Conservation (phyloP, 768 basidiomycete species). For the Tephrocybe sp. region DNA sequence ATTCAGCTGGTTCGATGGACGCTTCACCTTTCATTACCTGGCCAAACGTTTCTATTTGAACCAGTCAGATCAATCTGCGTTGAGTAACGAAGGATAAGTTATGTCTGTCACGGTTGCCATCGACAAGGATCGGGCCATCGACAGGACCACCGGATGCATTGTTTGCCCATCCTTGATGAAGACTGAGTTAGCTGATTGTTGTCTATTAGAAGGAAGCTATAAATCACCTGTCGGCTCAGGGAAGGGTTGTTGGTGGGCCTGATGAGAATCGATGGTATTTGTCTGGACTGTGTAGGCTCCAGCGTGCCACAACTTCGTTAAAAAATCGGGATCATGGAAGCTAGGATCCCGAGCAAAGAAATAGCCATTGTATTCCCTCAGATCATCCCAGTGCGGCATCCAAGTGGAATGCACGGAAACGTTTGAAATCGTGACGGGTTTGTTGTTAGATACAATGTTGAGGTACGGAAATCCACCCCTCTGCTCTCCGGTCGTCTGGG, state of each 20-base stretch:
- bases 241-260: slow-evolving; percentile 32
- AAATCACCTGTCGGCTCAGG: slow-evolving; percentile 19
- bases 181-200: neutral
- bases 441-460: slow-evolving; percentile 39
- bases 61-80: neutral
- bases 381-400: slow-evolving; percentile 46
- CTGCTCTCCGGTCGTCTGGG: slow-evolving; percentile 33
- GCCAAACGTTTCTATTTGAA: slow-evolving; percentile 25
- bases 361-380: slow-evolving; percentile 44
- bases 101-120: slow-evolving; percentile 50
- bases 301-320: slow-evolving; percentile 53
- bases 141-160: slow-evolving; percentile 45
- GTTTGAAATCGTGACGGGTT: slow-evolving; percentile 38
- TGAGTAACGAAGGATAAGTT: slow-evolving; percentile 6
- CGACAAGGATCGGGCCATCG: slow-evolving; percentile 49
- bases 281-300: slow-evolving; percentile 56
- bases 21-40: slow-evolving; percentile 11
- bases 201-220: neutral
- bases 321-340: slow-evolving; percentile 40
- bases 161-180: slow-evolving; percentile 39
- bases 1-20: too few species aligned
- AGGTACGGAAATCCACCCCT: slow-evolving; percentile 48
- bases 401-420: slow-evolving; percentile 41
- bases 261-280: slow-evolving; percentile 37
- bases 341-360: slow-evolving; percentile 40